Evolutionary conservation across 2,329 filamentous ascomycete genomes (phyloP).

Genomic region (Aspergillus versicolor): DNA sequence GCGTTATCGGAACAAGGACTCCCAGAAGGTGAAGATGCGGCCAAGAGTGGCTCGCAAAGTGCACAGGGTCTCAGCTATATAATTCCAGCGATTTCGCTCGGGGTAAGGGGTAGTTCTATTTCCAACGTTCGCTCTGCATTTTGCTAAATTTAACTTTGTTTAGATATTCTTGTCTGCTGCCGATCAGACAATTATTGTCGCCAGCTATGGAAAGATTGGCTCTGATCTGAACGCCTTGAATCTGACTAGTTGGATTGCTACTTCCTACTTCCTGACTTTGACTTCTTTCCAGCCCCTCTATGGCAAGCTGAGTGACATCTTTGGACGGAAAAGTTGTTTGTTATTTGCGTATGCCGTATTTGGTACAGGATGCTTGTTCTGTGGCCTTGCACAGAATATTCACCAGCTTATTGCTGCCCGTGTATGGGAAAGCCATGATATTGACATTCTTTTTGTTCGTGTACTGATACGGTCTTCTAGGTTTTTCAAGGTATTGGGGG

Average conservation of each 20-base stretch:
- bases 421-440: constrained; percentile 26
- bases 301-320: constrained; percentile 61
- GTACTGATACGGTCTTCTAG: constrained; percentile 19
- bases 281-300: constrained; percentile 71
- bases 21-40: constrained; percentile 13
- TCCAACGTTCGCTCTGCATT: constrained; percentile 7
- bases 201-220: constrained; percentile 76
- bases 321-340: constrained; percentile 55
- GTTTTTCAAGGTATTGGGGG: constrained; percentile 66
- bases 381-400: constrained; percentile 64
- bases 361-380: constrained; percentile 46
- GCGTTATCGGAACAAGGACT: constrained; percentile 14
- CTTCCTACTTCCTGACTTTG: constrained; percentile 68
- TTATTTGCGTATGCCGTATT: constrained; percentile 56
- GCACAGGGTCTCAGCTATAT: constrained; percentile 56
- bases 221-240: constrained; percentile 73
- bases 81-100: constrained; percentile 61
- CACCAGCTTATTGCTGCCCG: constrained; percentile 65
- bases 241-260: constrained; percentile 73
- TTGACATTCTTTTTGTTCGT: too few relatives aligned
- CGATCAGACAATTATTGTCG: constrained; percentile 75
- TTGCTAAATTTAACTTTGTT: constrained; percentile 15
- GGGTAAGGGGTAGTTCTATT: constrained; percentile 45
- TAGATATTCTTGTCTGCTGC: constrained; percentile 71
- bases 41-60: constrained; percentile 45